Conservation (phyloP, 129 eudicot genomes). For the Daucus carota region DNA sequence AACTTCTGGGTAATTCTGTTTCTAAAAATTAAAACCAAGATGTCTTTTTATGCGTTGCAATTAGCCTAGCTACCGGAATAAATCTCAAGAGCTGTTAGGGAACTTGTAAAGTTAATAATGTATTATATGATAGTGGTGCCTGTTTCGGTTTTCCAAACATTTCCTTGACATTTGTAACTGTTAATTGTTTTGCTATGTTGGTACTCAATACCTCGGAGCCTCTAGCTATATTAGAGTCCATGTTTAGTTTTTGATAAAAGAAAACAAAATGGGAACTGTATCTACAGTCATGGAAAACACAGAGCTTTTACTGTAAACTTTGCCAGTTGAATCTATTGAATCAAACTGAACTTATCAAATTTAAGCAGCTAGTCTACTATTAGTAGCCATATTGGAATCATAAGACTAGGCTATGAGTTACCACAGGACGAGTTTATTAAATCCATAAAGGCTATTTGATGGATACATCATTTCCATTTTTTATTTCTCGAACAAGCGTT, state of each 20-base stretch:
- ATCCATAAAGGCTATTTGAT: not conserved
- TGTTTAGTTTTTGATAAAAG: not conserved
- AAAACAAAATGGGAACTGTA: not conserved
- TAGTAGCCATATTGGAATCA: not conserved
- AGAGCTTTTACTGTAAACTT: not conserved
- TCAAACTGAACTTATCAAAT: not conserved
- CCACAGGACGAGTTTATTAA: not conserved
- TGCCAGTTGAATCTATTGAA: not conserved
- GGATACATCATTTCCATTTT: not conserved
- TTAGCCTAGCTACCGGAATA: not conserved
- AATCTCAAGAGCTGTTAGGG: not conserved
- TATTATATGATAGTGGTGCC: not conserved
- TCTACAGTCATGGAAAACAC: not conserved
- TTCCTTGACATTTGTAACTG: not conserved
- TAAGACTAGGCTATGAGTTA: not conserved
- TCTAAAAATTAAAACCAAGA: not conserved
- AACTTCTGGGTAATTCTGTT: constrained; percentile 38
- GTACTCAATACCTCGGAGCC: not conserved
- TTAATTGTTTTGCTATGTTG: not conserved
- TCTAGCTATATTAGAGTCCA: not conserved
- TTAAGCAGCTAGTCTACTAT: not conserved
- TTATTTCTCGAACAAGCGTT: not conserved
- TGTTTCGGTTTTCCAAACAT: not conserved
- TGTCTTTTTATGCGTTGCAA: not conserved
- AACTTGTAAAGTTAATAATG: not conserved